Conservation (phyloP, 257 asterid species). For the Solanum gracilifrons region DNA sequence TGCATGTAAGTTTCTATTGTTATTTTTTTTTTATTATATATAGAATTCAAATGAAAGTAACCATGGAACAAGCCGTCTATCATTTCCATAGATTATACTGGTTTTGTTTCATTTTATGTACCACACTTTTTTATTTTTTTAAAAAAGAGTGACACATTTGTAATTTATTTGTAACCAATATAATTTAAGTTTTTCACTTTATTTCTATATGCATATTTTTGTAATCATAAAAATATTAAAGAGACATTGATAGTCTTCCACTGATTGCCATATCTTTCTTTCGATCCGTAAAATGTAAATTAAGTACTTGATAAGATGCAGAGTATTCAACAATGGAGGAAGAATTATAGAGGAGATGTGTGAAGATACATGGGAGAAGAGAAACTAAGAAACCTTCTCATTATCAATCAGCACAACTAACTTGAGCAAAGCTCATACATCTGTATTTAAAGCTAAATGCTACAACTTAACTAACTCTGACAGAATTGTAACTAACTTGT, state of each 20-base stretch:
- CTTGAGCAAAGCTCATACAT: too few species aligned
- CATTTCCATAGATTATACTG: background rate
- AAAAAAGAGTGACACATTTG: background rate
- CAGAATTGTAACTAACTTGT: too few species aligned
- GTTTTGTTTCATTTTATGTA: background rate
- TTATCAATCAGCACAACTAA: too few species aligned
- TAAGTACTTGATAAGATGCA: too few species aligned
- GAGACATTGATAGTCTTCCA: background rate
- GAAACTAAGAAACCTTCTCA: too few species aligned
- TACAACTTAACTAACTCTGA: too few species aligned
- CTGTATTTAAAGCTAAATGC: too few species aligned
- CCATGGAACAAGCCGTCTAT: background rate
- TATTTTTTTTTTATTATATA: too few species aligned
- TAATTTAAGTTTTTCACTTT: background rate
- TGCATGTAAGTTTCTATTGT: background rate
- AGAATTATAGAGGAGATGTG: too few species aligned
- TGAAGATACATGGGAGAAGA: too few species aligned
- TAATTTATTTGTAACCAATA: background rate
- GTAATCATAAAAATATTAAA: background rate
- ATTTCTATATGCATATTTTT: background rate
- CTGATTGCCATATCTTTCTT: background rate
- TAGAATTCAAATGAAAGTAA: background rate
- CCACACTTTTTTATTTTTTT: background rate
- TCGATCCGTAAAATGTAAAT: background rate
- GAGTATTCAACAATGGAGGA: too few species aligned